phyloP scores from a whole-genome alignment of 1,284 basidiomycete species.

The Malassezia globosa region DNA sequence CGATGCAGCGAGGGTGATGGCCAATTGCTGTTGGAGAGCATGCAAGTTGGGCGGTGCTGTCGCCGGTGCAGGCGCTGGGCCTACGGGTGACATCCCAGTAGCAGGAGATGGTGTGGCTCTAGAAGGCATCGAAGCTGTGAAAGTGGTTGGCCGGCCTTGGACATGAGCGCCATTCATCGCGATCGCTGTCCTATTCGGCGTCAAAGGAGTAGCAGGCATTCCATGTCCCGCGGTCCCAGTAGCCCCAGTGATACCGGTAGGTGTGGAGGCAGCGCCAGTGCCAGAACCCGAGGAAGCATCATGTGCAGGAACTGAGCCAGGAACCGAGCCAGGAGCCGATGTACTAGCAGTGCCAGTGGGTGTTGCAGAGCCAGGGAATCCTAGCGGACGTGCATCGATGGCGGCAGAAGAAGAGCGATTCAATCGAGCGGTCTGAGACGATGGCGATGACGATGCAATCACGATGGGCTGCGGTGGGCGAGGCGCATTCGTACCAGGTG shows the following conservation, averaged over 20 bases:
- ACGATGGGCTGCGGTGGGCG: conserved; percentile 8
- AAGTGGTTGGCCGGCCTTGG: too few species aligned
- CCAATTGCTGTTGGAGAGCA: conserved; percentile 34
- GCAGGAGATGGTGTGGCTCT: neutral
- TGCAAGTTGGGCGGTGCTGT: conserved; percentile 32
- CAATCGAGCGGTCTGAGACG: neutral
- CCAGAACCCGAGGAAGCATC: neutral
- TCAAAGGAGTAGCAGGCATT: neutral
- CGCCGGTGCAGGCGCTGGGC: neutral
- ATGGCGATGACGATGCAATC: conserved; percentile 2
- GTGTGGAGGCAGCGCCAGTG: neutral
- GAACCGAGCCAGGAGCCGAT: too few species aligned
- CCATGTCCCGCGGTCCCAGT: neutral
- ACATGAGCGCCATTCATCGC: too few species aligned
- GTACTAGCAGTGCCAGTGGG: too few species aligned
- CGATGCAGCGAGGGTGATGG: conserved; percentile 26
- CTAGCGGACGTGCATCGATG: conserved; percentile 1
- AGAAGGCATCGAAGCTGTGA: neutral
- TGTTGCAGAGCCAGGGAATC: too few species aligned
- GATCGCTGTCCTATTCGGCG: too few species aligned
- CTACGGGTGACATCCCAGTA: neutral
- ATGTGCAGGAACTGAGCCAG: neutral
- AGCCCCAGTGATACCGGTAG: neutral
- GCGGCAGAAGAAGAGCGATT: neutral
- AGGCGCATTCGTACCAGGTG: neutral